Base-by-base conservation (phyloP, 2,329 filamentous ascomycete species). In the Aspergillus sp. region DNA sequence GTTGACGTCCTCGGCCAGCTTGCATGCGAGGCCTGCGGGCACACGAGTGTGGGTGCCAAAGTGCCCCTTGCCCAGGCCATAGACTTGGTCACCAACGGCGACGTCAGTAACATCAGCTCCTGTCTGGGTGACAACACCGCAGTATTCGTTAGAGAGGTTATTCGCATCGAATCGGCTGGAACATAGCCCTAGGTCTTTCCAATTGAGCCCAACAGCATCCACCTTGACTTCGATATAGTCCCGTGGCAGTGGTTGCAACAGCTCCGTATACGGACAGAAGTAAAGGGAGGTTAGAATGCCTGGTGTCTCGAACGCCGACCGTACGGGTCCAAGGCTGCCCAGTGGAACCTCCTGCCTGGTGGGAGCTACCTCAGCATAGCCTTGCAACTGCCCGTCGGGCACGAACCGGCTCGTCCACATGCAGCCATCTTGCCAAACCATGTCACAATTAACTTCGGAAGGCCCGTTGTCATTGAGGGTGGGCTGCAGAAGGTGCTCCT, bases 211-310 rank as follows among this genome's bases (percentile, higher is more conserved):
- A 47, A 60, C 56, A 21, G 61, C 61, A 5, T 48, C 39, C 38
- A 68, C 61, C 13, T 69, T 58, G 39, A 71, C 63, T 41, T 72
- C 67, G n/a, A 72, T 61, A 9, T 68, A 63, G 19, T 48, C 36
- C 4, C 49, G 15, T 2, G 13, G 13, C 15, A 39, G n/a, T 3
- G 38, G 38, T 2, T 39, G 38, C 38, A n/a, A 15, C 7, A n/a
- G 13, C 13, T 39, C 38, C 5, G 38, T 39, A 39, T 39, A 13
- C 13, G 38, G 13, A 6, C 36, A 13, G 32, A 30, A 17, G 30
- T 17, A 25, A 3, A 47, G 48, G n/a, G 5, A 53, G 6, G 12
- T n/a, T 5, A n/a, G n/a, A 6, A 21, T 28, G 1, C 38, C 38
- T 1, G 38, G 38, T n/a, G 25, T 28, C 25, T 28, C 25, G 8